Conservation (phyloP, 1,284 basidiomycete genomes). For the Puccinia brachypodii region DNA sequence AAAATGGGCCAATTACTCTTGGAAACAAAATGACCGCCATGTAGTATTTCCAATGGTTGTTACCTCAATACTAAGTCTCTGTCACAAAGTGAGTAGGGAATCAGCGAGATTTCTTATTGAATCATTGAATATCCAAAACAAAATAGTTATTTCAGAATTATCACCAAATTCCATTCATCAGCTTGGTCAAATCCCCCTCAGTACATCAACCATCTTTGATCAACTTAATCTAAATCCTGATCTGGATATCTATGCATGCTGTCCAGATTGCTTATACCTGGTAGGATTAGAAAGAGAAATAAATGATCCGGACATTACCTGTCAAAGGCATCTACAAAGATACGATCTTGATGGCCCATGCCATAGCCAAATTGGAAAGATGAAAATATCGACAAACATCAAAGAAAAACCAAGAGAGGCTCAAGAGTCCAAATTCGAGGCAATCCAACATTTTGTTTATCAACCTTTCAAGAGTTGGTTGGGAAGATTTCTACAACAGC, state of each 20-base stretch:
- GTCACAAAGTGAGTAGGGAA: not conserved
- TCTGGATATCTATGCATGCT: not conserved
- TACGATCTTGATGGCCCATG: not conserved
- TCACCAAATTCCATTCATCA: not conserved
- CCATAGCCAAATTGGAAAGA: not conserved
- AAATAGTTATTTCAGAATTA: not conserved
- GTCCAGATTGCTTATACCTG: not conserved
- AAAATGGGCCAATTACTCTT: not conserved
- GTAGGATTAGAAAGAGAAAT: not conserved
- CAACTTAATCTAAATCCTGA: not conserved
- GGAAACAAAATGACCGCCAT: not conserved
- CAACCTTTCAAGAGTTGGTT: constrained; percentile 22
- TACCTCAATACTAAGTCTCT: not conserved
- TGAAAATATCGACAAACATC: not conserved
- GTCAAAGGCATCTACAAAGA: not conserved
- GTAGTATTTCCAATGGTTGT: not conserved
- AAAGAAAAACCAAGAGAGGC: not conserved
- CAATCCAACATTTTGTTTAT: constrained; percentile 16
- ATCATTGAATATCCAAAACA: not conserved
- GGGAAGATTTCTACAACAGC: not conserved
- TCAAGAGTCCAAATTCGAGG: constrained; percentile 12
- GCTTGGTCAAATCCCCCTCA: not conserved
- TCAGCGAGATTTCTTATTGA: not conserved
- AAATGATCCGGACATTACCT: not conserved
- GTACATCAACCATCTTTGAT: constrained; percentile 4